phyloP scores from a whole-genome alignment of 345 rosid genomes.

The Carallia pectinifolia region DNA sequence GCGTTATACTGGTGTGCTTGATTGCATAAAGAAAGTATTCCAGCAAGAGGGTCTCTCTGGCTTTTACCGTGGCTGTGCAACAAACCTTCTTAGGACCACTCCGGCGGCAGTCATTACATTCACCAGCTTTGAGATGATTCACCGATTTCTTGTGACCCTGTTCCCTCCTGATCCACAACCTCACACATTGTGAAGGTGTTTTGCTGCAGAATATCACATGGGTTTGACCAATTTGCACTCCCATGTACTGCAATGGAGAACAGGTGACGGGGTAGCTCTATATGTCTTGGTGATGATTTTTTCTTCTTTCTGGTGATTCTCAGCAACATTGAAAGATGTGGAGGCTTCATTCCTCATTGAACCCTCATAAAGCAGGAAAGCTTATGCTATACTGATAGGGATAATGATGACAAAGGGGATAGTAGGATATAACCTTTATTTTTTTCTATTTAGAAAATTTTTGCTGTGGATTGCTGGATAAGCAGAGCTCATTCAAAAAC shows the following conservation, averaged over 20 bases:
- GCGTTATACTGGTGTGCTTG: conserved; percentile 63
- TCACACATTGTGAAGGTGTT: conserved; percentile 37
- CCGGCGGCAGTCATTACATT: conserved; percentile 94
- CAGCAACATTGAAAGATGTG: conserved; percentile 1
- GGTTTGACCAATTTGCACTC: not conserved
- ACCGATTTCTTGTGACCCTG: conserved; percentile 55
- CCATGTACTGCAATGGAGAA: not conserved
- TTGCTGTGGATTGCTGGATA: too few species aligned
- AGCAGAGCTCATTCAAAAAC: too few species aligned
- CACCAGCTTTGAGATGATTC: conserved; percentile 95
- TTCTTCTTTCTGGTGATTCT: conserved; percentile 8
- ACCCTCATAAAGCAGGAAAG: not conserved
- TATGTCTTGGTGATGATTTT: not conserved
- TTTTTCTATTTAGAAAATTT: too few species aligned
- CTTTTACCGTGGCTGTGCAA: conserved; percentile 92
- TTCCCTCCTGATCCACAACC: conserved; percentile 54
- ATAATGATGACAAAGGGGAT: conserved; percentile 33
- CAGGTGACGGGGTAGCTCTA: not conserved
- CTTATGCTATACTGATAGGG: conserved; percentile 19
- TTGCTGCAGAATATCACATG: not conserved
- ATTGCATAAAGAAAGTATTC: conserved; percentile 45
- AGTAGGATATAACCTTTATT: too few species aligned
- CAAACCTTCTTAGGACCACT: conserved; percentile 79
- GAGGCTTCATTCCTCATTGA: not conserved
- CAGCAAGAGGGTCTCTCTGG: conserved; percentile 65